These are phyloP conservation scores for Fusarium globosum DNA, from an alignment of 2,329 filamentous ascomycete species.

Conservation along the genomic window DNA sequence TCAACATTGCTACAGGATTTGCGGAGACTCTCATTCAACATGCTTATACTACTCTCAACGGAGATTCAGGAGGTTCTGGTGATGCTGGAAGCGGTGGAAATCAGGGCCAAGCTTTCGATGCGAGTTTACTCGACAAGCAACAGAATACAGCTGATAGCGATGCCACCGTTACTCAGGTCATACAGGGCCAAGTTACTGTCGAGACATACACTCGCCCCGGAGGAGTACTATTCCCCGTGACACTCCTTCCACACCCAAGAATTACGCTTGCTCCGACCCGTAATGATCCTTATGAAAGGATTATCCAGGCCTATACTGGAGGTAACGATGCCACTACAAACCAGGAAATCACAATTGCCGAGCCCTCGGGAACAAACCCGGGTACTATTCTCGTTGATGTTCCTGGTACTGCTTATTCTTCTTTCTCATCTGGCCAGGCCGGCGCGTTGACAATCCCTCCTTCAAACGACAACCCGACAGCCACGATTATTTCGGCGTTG, in stretches of 20 bases:
- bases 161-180: constrained; percentile 10
- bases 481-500: constrained; percentile 29
- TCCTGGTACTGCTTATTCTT: constrained; percentile 28
- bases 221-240: constrained; percentile 24
- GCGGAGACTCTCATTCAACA: constrained; percentile 25
- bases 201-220: constrained; percentile 18
- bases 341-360: constrained; percentile 30
- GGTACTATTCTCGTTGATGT: constrained; percentile 33
- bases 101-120: constrained; percentile 21
- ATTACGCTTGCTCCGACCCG: constrained; percentile 29
- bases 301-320: constrained; percentile 33
- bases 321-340: constrained; percentile 25
- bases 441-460: constrained; percentile 32
- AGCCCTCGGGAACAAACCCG: constrained; percentile 27
- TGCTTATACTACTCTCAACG: constrained; percentile 18
- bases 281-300: constrained; percentile 32
- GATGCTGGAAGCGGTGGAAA: constrained; percentile 8
- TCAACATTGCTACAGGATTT: constrained; percentile 24
- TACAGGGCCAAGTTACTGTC: neutral
- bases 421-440: constrained; percentile 26
- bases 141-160: neutral
- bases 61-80: constrained; percentile 6
- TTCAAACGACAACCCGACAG: constrained; percentile 26
- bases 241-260: constrained; percentile 26
- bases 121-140: constrained; percentile 7